Conservation (phyloP, 192 early-diverging fungal species). For the Coemansia sp. region DNA sequence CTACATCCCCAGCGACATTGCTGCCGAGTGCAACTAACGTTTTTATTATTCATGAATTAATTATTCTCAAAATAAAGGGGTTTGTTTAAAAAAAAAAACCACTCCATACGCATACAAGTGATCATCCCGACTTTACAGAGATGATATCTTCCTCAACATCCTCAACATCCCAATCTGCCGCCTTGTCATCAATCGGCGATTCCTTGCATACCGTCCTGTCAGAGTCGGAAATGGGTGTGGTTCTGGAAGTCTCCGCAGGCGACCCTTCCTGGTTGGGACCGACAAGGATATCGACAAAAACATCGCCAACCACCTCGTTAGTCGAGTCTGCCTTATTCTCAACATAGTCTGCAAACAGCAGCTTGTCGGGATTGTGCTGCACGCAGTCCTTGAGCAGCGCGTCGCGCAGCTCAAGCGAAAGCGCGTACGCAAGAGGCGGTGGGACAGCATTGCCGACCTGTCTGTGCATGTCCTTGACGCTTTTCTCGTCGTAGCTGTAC, state of each 20-base stretch:
- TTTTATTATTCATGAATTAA: no score
- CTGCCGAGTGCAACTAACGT: conserved; percentile 19
- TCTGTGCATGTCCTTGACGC: conserved; percentile 56
- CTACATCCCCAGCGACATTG: conserved; percentile 39
- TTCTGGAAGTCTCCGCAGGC: not conserved
- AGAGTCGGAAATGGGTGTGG: not conserved
- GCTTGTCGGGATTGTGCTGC: conserved; percentile 1
- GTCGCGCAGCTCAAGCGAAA: conserved; percentile 56
- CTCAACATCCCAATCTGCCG: not conserved
- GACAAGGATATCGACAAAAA: conserved; percentile 7
- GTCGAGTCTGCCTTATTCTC: not conserved
- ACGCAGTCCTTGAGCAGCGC: conserved; percentile 52
- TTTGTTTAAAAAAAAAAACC: no score
- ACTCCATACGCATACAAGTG: not conserved
- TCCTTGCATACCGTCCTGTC: not conserved
- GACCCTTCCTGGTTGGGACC: not conserved
- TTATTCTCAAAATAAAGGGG: no score
- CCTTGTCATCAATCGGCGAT: not conserved
- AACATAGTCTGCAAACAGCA: not conserved
- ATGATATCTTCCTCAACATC: not conserved
- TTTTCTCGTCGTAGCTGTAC: conserved; percentile 33
- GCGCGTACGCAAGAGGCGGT: conserved; percentile 61
- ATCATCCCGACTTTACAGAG: not conserved
- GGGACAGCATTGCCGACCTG: conserved; percentile 77
- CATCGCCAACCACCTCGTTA: conserved; percentile 20